Conservation (phyloP, 2,329 filamentous ascomycete species). For the Xylaria sp. region DNA sequence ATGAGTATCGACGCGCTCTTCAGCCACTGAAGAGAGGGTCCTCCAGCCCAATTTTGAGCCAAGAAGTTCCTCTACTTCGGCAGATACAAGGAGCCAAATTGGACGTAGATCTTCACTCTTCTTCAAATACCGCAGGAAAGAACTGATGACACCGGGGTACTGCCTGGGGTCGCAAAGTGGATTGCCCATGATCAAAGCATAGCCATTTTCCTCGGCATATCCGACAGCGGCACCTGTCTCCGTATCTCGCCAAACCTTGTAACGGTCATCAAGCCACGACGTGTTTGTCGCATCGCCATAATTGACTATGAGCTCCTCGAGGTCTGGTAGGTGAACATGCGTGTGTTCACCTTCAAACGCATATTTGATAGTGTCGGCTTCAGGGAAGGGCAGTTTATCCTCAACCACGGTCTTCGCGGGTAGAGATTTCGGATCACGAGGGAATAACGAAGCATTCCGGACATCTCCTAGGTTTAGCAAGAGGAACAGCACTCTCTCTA, state of each 20-base stretch:
- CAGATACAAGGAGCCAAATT: constrained; percentile 88
- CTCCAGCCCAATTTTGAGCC: constrained; percentile 86
- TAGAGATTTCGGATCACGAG: constrained; percentile 87
- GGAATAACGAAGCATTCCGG: constrained; percentile 86
- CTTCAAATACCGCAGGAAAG: constrained; percentile 80
- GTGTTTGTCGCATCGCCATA: constrained; percentile 96
- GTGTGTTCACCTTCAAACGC: constrained; percentile 58
- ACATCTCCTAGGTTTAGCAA: constrained; percentile 90
- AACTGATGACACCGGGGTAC: constrained; percentile 76
- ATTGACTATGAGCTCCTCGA: constrained; percentile 92
- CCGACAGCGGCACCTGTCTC: constrained; percentile 84
- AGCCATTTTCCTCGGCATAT: constrained; percentile 78
- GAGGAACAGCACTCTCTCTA: constrained; percentile 89
- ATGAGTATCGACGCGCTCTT: constrained; percentile 86
- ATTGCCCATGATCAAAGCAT: constrained; percentile 86
- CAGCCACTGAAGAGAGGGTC: constrained; percentile 86
- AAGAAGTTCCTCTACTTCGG: constrained; percentile 81
- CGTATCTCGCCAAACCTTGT: constrained; percentile 85
- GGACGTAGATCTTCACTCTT: constrained; percentile 78
- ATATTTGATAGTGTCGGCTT: constrained; percentile 82
- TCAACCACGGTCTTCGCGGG: constrained; percentile 66
- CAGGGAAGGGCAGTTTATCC: constrained; percentile 78
- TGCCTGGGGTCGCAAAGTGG: constrained; percentile 85
- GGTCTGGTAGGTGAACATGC: constrained; percentile 71
- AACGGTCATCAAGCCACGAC: constrained; percentile 90